Conservation (phyloP, 225 moss, liverwort and hornwort species). For the Climacium dendroides region DNA sequence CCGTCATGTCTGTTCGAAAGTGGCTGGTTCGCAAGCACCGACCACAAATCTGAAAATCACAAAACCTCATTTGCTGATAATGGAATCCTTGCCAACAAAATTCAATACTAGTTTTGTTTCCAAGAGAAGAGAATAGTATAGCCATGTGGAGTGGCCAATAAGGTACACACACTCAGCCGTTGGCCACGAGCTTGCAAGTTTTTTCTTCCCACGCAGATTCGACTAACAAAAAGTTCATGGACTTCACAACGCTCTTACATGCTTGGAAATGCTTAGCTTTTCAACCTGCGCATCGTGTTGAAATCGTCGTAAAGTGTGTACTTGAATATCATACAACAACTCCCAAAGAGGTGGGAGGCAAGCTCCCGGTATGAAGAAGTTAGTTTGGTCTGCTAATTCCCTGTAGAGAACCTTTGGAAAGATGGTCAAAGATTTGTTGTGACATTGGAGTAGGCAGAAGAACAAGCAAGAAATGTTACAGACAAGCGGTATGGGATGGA, state of each 20-base stretch:
- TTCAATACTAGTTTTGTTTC: not conserved
- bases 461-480: not conserved
- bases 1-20: not conserved
- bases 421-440: not conserved
- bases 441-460: rapidly evolving
- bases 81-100: not conserved
- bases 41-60: not conserved
- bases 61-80: not conserved
- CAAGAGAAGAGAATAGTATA: not conserved
- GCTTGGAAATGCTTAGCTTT: not conserved
- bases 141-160: no score
- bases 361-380: not conserved
- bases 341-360: not conserved
- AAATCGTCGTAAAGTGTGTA: not conserved
- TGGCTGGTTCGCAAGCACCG: not conserved
- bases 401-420: not conserved
- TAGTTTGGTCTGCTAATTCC: not conserved
- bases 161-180: no score
- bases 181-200: no score
- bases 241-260: no score
- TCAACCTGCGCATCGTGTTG: not conserved
- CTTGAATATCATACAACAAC: not conserved
- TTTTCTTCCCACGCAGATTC: no score
- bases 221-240: no score
- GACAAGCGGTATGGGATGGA: not conserved